phyloP scores from a whole-genome alignment of 2,329 filamentous ascomycete genomes.

The Beauveria pseudobassiana region DNA sequence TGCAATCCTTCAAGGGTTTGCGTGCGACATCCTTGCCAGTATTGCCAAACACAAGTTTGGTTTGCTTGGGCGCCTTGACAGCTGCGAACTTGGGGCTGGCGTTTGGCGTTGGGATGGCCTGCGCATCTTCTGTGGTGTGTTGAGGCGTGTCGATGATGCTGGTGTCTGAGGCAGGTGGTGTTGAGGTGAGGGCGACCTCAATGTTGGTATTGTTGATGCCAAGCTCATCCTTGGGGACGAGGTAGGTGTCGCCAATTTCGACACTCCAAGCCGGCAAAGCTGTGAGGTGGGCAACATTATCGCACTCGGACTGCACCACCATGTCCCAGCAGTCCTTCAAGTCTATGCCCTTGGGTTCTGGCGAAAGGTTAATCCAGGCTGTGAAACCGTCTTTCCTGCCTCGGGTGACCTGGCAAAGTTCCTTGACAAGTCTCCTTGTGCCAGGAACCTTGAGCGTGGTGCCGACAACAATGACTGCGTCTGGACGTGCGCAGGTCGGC shows the following conservation, averaged over 20 bases:
- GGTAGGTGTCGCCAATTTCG: slow-evolving; percentile 43
- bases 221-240: slow-evolving; percentile 38
- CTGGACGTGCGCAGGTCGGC: slow-evolving; percentile 81
- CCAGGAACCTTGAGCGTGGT: slow-evolving; percentile 94
- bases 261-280: slow-evolving; percentile 53
- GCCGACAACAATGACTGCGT: slow-evolving; percentile 89
- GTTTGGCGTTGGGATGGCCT: slow-evolving; percentile 50
- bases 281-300: slow-evolving; percentile 73
- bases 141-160: slow-evolving; percentile 18
- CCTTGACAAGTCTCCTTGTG: slow-evolving; percentile 79
- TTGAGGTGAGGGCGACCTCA: slow-evolving; percentile 21
- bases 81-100: slow-evolving; percentile 46
- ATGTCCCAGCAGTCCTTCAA: slow-evolving; percentile 92
- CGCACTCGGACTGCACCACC: slow-evolving; percentile 78
- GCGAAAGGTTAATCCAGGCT: slow-evolving; percentile 89
- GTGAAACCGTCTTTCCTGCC: slow-evolving; percentile 76
- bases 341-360: slow-evolving; percentile 73
- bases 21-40: slow-evolving; percentile 13
- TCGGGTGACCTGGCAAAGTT: slow-evolving; percentile 83
- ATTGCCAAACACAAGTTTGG: slow-evolving; percentile 38
- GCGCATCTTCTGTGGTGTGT: slow-evolving; percentile 32
- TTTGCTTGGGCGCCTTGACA: slow-evolving; percentile 44
- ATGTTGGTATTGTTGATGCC: slow-evolving; percentile 30
- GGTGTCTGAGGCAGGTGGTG: slow-evolving; percentile 20
- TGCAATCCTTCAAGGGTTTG: slow-evolving; percentile 18